phyloP scores from a whole-genome alignment of 768 basidiomycete species.

The Phylloporus sp. region DNA sequence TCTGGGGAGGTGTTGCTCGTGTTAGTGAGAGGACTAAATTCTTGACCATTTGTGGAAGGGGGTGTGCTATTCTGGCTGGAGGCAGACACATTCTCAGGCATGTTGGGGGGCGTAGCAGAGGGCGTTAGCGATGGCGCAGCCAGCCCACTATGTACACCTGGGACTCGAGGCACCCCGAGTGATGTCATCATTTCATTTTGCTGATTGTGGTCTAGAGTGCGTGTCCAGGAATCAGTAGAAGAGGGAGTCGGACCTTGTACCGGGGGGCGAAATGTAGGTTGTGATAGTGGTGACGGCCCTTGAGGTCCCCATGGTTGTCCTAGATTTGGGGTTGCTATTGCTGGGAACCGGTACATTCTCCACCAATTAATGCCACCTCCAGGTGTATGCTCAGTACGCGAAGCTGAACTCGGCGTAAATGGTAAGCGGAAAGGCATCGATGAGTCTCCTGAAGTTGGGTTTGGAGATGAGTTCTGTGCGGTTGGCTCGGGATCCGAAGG shows the following conservation, averaged over 20 bases:
- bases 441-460: constrained; percentile 13
- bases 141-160: constrained; percentile 16
- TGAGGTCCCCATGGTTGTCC: constrained; percentile 15
- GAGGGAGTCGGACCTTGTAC: constrained; percentile 20
- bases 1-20: constrained; percentile 18
- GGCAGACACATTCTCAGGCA: constrained; percentile 15
- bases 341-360: constrained; percentile 77
- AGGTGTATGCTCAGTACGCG: constrained; percentile 35
- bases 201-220: constrained; percentile 11
- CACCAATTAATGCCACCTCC: constrained; percentile 68
- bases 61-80: constrained; percentile 5
- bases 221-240: constrained; percentile 16
- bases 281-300: constrained; percentile 25
- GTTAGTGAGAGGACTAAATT: constrained; percentile 14
- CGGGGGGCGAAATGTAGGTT: constrained; percentile 13
- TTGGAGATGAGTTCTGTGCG: background rate
- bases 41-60: constrained; percentile 10
- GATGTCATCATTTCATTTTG: constrained; percentile 20
- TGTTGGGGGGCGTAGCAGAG: constrained; percentile 11
- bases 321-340: constrained; percentile 44
- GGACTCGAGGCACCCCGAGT: constrained; percentile 11
- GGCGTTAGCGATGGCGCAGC: constrained; percentile 7
- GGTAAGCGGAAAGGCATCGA: constrained; percentile 31
- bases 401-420: constrained; percentile 27
- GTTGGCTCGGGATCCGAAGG: constrained; percentile 1